A percentile compares a stretch with the other conserved stretches of the same genome.
Evolutionary conservation across 192 early-diverging fungal species (phyloP).

Genomic region (Dissophora globulifera): DNA sequence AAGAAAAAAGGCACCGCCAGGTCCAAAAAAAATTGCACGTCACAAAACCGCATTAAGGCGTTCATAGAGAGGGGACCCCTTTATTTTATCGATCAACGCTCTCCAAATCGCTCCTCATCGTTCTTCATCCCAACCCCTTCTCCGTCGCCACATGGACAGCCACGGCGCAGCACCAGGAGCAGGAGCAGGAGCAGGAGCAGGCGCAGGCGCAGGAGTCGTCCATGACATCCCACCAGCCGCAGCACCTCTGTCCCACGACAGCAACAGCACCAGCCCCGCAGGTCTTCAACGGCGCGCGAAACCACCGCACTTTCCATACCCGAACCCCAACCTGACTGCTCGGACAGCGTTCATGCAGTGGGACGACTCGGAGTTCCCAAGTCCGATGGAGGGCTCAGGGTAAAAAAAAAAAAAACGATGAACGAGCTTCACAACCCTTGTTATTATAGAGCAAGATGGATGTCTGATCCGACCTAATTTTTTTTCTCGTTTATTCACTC

Average conservation of each 20-base stretch:
- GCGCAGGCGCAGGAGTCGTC: too few species aligned
- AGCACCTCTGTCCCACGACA: too few species aligned
- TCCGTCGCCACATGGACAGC: too few species aligned
- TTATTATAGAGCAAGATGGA: too few species aligned
- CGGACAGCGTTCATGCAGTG: slow-evolving; percentile 28
- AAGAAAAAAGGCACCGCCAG: background rate
- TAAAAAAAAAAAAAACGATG: too few species aligned
- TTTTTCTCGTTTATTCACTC: background rate
- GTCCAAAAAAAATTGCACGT: background rate
- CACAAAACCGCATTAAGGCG: background rate
- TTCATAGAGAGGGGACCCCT: too few species aligned
- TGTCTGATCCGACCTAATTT: too few species aligned
- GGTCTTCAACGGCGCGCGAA: slow-evolving; percentile 8
- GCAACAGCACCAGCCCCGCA: background rate
- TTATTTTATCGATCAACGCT: too few species aligned
- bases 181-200: background rate
- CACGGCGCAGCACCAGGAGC: background rate
- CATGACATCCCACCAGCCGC: background rate
- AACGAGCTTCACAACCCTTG: too few species aligned
- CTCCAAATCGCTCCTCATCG: too few species aligned
- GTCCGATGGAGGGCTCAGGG: slow-evolving; percentile 35
- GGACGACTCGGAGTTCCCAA: slow-evolving; percentile 48
- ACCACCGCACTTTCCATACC: slow-evolving; percentile 8
- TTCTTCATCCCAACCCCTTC: too few species aligned
- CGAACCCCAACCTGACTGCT: slow-evolving; percentile 4